These are phyloP conservation scores for Saussurea involucrata DNA, from an alignment of 129 eudicot genomes.

Conservation along the genomic window DNA sequence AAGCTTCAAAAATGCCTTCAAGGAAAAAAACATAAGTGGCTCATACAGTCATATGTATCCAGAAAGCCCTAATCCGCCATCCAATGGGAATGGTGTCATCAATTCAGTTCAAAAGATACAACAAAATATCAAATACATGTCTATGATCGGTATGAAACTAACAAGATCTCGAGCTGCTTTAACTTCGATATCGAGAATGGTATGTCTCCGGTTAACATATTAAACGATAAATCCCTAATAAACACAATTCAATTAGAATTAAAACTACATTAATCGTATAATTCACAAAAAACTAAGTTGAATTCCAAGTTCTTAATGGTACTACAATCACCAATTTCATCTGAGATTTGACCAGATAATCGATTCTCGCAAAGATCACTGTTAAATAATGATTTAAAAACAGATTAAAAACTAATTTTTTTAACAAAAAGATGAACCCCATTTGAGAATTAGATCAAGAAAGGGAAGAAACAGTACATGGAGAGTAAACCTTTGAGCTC, in stretches of 20 bases:
- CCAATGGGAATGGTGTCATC: too few species aligned
- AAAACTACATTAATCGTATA: too few species aligned
- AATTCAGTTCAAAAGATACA: background rate
- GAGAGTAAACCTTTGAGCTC: conserved; percentile 69
- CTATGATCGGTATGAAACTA: conserved; percentile 20
- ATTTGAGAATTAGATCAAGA: background rate
- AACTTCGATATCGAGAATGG: conserved; percentile 93
- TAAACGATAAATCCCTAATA: conserved; percentile 86
- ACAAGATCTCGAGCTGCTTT: conserved; percentile 78
- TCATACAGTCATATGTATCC: too few species aligned
- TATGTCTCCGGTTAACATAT: conserved; percentile 78
- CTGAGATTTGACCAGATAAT: too few species aligned
- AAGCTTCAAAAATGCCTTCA: too few species aligned
- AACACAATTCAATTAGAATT: background rate
- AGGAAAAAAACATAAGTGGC: too few species aligned
- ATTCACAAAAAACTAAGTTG: too few species aligned
- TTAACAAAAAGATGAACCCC: background rate
- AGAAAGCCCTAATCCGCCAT: too few species aligned
- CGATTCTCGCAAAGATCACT: too few species aligned
- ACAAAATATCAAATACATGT: background rate
- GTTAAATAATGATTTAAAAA: too few species aligned
- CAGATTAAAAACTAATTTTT: background rate
- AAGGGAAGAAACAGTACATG: conserved; percentile 48
- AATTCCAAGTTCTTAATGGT: too few species aligned
- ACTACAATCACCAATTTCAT: too few species aligned